Percentiles rank a stretch among this genome's conserved stretches.
These are phyloP conservation scores for Adansonia gregorii DNA, from an alignment of 441 rosid species.

Conservation along the genomic window DNA sequence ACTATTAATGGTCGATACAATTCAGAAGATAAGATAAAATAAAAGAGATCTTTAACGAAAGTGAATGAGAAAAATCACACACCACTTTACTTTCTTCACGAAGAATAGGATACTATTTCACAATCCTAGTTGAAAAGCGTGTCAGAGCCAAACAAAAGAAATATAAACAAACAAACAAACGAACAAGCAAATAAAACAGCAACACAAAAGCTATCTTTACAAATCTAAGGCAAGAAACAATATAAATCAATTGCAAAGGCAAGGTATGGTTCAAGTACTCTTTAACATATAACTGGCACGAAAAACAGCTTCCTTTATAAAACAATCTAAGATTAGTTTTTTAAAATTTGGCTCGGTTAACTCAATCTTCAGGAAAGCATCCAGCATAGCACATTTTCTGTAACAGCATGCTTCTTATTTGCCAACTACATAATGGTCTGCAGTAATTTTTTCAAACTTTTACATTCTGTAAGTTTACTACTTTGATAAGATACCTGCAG, in stretches of 20 bases:
- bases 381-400: neutral
- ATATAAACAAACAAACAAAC: neutral
- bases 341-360: neutral
- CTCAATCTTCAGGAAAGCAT: constrained; percentile 4
- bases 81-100: neutral
- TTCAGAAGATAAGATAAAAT: neutral
- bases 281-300: neutral
- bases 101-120: neutral
- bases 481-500: neutral
- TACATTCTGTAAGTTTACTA: neutral
- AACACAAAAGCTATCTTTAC: neutral
- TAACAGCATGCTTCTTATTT: neutral
- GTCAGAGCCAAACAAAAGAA: neutral
- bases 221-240: neutral
- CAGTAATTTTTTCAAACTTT: neutral
- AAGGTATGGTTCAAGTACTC: neutral
- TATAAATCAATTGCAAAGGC: neutral
- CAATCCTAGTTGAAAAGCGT: neutral
- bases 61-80: neutral
- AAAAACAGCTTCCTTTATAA: neutral
- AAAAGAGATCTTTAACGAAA: neutral
- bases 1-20: neutral
- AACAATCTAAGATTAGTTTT: neutral
- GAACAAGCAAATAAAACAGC: neutral
- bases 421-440: neutral